These are phyloP conservation scores for Cladophialophora immunda DNA, from an alignment of 2,329 filamentous ascomycete species.

Conservation along the genomic window DNA sequence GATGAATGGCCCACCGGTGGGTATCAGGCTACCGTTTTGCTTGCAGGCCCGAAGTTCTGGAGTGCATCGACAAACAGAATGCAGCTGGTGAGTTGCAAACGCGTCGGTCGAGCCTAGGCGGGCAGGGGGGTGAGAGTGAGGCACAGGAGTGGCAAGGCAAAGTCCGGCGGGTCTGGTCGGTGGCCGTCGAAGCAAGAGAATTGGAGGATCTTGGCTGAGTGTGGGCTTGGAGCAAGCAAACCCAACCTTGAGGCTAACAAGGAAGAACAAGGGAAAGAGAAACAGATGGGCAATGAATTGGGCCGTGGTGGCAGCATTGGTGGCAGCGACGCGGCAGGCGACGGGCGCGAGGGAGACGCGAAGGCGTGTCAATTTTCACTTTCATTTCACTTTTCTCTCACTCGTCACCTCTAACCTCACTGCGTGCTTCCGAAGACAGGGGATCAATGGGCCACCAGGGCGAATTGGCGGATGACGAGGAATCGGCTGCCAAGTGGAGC, in stretches of 20 bases:
- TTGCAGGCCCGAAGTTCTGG: not conserved
- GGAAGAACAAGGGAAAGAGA: not conserved
- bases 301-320: not conserved
- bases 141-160: not conserved
- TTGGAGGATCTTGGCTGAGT: not conserved
- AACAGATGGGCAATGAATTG: slow-evolving; percentile 1
- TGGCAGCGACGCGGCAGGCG: not conserved
- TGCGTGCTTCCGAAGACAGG: not conserved
- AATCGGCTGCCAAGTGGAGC: not conserved
- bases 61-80: not conserved
- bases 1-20: not conserved
- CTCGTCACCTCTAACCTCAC: not conserved
- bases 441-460: not conserved
- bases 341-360: slow-evolving; percentile 1
- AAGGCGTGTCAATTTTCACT: slow-evolving; percentile 2
- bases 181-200: not conserved
- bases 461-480: not conserved
- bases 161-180: not conserved
- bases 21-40: not conserved
- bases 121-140: not conserved
- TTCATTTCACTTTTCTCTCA: not conserved
- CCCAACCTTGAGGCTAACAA: not conserved
- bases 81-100: not conserved
- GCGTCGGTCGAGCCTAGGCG: not conserved
- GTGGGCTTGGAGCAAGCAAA: not conserved